A percentile compares a stretch with the other conserved stretches of the same genome.
phyloP scores from a whole-genome alignment of 306 rosid species.

The Quercus engelmannii region DNA sequence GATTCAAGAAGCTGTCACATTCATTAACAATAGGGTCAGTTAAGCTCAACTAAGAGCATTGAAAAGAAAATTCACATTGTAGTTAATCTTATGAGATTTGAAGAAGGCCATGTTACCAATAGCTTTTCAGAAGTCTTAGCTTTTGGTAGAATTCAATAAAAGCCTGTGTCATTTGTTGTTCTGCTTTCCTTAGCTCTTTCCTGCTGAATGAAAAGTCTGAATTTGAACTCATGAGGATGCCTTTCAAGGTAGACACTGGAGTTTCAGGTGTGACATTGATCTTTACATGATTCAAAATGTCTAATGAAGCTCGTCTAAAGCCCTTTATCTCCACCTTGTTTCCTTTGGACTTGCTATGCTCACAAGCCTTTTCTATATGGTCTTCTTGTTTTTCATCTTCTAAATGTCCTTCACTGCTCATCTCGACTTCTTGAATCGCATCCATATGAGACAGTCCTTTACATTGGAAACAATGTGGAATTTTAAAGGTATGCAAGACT shows the following conservation, averaged over 20 bases:
- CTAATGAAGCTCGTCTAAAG: slow-evolving; percentile 44
- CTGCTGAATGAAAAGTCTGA: slow-evolving; percentile 44
- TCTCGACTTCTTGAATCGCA: slow-evolving; percentile 62
- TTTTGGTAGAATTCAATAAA: slow-evolving; percentile 56
- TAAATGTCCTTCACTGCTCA: slow-evolving; percentile 29
- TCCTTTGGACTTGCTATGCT: not conserved
- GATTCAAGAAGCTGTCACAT: slow-evolving; percentile 60
- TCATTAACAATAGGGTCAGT: slow-evolving; percentile 13
- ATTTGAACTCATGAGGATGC: slow-evolving; percentile 34
- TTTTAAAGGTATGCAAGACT: not conserved
- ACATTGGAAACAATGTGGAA: not conserved
- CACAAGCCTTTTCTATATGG: slow-evolving; percentile 4
- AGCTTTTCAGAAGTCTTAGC: slow-evolving; percentile 66
- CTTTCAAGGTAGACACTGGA: slow-evolving; percentile 52
- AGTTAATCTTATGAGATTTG: not conserved
- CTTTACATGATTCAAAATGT: slow-evolving; percentile 52
- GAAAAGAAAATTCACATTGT: not conserved
- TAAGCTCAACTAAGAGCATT: not conserved
- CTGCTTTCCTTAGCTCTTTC: slow-evolving; percentile 54
- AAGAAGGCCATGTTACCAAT: slow-evolving; percentile 40
- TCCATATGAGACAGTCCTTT: slow-evolving; percentile 43
- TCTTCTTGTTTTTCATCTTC: slow-evolving; percentile 26
- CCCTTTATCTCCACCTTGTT: slow-evolving; percentile 3
- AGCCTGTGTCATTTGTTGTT: slow-evolving; percentile 50
- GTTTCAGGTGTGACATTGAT: slow-evolving; percentile 58